Base-by-base conservation (phyloP, 2,329 filamentous ascomycete genomes). In the Aspergillus chevalieri region DNA sequence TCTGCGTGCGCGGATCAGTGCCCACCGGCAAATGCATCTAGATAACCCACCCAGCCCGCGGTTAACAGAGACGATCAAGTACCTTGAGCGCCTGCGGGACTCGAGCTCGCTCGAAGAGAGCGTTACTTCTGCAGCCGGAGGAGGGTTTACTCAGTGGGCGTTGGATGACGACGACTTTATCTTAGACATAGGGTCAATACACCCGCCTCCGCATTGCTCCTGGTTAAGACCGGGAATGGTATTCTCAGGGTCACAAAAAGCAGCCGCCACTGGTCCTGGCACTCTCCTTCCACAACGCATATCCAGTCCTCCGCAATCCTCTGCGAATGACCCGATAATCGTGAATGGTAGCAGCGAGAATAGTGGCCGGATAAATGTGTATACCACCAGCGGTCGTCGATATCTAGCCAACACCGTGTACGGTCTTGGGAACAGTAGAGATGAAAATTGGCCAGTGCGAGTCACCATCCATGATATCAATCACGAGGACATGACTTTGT, bases 381-480 rank as follows among this genome's bases (percentile, higher is more conserved):
- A 65, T 36, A 72, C 69, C 6, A 62, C 56, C 22, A 67, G 55
- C 44, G 69, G 67, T 19, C 67, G 66, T 30, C 64, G 66, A 17
- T 70, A 71, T 47, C 53, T 65, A 47, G 63, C 67, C 22, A 64
- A 62, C 28, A 63, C 59, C 36, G 52, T 61, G 1, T 55, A 58
- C 43, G 56, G 56, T 39, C 47, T 61, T 17, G 50, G 56, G 21
- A 53, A 46, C 17, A 57, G 53, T 28, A 71, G 74, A 26, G 77
- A 80, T 48, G 81, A 85, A 56, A 76, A 78, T 42, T 86, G 83
- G 83, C 82, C 82, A 6, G 83, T 86, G 28, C 83, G 82, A 53
- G 82, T 86, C 47, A 83, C 77, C 2, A 78, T 86, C 36, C 81
- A 85, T 58, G 72, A 77, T 15, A 76, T 86, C 43, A 81, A 86